A percentile compares a stretch with the other conserved stretches of the same genome.
phyloP scores from a whole-genome alignment of 2,329 filamentous ascomycete species.

The Byssochlamys sp. region DNA sequence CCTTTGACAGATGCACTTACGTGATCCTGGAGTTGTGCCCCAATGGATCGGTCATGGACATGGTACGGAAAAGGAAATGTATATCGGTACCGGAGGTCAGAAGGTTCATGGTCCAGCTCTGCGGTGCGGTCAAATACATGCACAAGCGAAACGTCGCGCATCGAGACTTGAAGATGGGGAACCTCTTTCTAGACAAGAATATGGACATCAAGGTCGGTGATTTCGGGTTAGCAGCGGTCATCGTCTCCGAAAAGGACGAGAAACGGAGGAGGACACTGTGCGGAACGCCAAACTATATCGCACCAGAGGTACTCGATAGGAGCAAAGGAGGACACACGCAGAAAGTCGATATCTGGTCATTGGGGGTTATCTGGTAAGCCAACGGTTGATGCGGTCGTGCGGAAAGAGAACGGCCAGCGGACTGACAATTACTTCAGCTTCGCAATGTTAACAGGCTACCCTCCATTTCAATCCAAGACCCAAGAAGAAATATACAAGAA shows the following conservation, averaged over 20 bases:
- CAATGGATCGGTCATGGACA: slow-evolving; percentile 94
- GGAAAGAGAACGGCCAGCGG: slow-evolving; percentile 3
- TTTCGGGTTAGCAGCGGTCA: slow-evolving; percentile 83
- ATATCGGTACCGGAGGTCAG: slow-evolving; percentile 89
- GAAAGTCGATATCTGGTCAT: slow-evolving; percentile 95
- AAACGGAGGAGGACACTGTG: slow-evolving; percentile 81
- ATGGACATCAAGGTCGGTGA: slow-evolving; percentile 99
- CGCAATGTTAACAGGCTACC: slow-evolving; percentile 91
- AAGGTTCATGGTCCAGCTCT: slow-evolving; percentile 87
- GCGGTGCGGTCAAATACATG: slow-evolving; percentile 95
- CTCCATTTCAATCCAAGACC: slow-evolving; percentile 77
- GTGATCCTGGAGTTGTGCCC: slow-evolving; percentile 88
- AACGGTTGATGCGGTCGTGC: background rate
- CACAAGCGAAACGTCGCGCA: slow-evolving; percentile 93
- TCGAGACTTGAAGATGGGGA: slow-evolving; percentile 93
- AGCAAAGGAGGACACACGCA: slow-evolving; percentile 91
- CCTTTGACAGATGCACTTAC: slow-evolving; percentile 79
- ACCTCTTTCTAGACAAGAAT: slow-evolving; percentile 83
- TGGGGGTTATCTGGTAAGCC: slow-evolving; percentile 86
- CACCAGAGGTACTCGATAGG: slow-evolving; percentile 90
- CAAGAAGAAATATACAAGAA: slow-evolving; percentile 45
- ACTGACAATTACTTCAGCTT: slow-evolving; percentile 48
- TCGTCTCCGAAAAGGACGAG: slow-evolving; percentile 85
- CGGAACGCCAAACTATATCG: slow-evolving; percentile 96
- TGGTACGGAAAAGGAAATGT: slow-evolving; percentile 84